Evolutionary conservation across 495 filamentous ascomycete species (phyloP), one percentile per base, ranked within the genome.

Genomic region (Podospora didyma): DNA sequence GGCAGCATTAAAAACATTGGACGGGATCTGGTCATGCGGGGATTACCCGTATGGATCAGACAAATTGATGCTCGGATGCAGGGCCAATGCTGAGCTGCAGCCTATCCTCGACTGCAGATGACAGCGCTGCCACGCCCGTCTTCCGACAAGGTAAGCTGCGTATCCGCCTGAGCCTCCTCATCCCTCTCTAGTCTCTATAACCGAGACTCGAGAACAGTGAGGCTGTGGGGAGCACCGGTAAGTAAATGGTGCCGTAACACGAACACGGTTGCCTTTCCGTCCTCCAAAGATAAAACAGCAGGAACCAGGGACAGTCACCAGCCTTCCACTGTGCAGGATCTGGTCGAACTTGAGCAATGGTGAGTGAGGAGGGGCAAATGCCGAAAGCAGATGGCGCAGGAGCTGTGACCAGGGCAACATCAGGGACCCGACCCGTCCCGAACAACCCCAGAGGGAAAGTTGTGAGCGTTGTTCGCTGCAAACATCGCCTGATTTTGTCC

Each of bases 371-470:
- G 37, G 56, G 49, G 28, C 48, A 58, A 53, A 41, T 41, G 42
- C 41, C 24, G 39, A 28, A 39, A 14, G n/a, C 39, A 42, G 39
- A 2, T 16, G n/a, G n/a, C n/a, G n/a, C 39, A 42, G 39, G 37
- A 17, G 39, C 7, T 42, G 39, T 42, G n/a, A 42, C 12, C 14
- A 16, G 49, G 46, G 58, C 62, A 56, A 64, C 64, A 62, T 62
- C 53, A 54, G 59, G 55, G 21, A 17, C 39, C 31, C 51, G 21
- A 42, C 39, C 37, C 20, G 20, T 47, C 44, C 53, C 35, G 56
- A 59, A 49, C 53, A 66, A 62, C 66, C n/a, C 66, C 66, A 69
- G 61, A 46, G 63, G 61, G 49, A 61, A 62, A 61, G 66, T 66
- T 56, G 64, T 28, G 63, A 66, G 63, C 62, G 57, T 63, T 62